A percentile compares a stretch with the other conserved stretches of the same genome.
Conservation (phyloP, 2,329 filamentous ascomycete genomes). For the Alternaria brassicae region DNA sequence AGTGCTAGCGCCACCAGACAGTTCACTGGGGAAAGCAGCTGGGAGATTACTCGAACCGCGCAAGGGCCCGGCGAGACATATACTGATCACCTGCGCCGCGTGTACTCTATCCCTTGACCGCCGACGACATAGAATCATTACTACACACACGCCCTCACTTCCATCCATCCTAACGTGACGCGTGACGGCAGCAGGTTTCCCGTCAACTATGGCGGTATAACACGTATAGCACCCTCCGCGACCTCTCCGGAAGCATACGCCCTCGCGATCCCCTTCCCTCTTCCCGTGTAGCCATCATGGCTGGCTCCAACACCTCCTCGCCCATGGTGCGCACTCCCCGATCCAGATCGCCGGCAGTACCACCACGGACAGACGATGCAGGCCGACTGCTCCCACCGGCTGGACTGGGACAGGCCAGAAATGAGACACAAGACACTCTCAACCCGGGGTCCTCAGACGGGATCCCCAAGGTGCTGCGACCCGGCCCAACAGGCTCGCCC, state of each 20-base stretch:
- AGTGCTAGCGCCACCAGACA: constrained; percentile 19
- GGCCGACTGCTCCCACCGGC: constrained; percentile 35
- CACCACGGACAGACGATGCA: constrained; percentile 25
- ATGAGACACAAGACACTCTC: constrained; percentile 25
- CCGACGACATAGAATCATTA: neutral
- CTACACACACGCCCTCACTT: neutral
- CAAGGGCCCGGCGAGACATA: constrained; percentile 12
- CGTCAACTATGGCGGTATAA: constrained; percentile 24
- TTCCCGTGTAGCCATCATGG: constrained; percentile 26
- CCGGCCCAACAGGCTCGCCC: constrained; percentile 42
- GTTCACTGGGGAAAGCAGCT: constrained; percentile 15
- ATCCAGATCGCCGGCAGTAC: constrained; percentile 28
- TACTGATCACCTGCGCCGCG: constrained; percentile 16
- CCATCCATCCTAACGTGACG: constrained; percentile 6
- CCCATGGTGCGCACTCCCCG: constrained; percentile 35
- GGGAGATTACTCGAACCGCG: constrained; percentile 24
- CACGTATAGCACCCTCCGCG: constrained; percentile 14
- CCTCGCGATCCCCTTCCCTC: neutral
- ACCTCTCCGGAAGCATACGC: constrained; percentile 2
- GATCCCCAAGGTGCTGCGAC: constrained; percentile 39
- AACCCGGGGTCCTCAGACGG: constrained; percentile 26
- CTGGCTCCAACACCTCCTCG: constrained; percentile 37
- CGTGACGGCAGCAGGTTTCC: constrained; percentile 14
- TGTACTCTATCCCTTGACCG: constrained; percentile 8
- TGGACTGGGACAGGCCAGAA: constrained; percentile 28